phyloP scores from a whole-genome alignment of 2,329 filamentous ascomycete genomes.

The Aspergillus sp. region DNA sequence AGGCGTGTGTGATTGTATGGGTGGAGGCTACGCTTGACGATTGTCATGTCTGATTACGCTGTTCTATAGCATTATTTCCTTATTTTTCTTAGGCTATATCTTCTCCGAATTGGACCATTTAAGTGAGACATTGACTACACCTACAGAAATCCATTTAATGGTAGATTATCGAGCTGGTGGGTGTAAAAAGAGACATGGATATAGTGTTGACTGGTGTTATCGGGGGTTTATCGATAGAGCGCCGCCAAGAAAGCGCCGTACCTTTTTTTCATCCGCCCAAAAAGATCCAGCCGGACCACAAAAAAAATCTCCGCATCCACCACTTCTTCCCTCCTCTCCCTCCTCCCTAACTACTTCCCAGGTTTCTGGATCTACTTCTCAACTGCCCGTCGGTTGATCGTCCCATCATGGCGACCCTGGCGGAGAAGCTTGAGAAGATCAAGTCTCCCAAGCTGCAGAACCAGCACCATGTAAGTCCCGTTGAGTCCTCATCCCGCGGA shows the following conservation, averaged over 20 bases:
- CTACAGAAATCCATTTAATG: not conserved
- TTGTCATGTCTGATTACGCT: conserved; percentile 26
- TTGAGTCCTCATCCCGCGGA: conserved; percentile 2
- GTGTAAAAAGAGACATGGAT: not conserved
- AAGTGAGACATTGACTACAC: not conserved
- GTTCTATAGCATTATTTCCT: conserved; percentile 1
- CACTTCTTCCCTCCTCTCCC: conserved; percentile 27
- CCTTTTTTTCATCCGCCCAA: conserved; percentile 32
- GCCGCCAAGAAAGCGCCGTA: conserved; percentile 28
- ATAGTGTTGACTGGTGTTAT: conserved; percentile 5
- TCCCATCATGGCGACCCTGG: conserved; percentile 61
- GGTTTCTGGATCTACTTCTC: conserved; percentile 24
- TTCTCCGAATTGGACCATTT: not conserved
- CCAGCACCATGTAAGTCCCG: conserved; percentile 74
- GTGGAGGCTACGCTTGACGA: conserved; percentile 22
- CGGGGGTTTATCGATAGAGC: conserved; percentile 22
- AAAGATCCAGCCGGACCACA: conserved; percentile 26
- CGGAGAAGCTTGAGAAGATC: conserved; percentile 96
- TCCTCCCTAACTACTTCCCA: conserved; percentile 22
- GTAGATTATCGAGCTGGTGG: not conserved
- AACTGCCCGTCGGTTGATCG: conserved; percentile 28
- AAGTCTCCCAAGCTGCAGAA: conserved; percentile 94
- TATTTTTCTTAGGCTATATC: not conserved
- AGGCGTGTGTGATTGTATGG: not conserved
- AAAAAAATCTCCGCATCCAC: conserved; percentile 31